Base-by-base conservation (phyloP, 345 rosid species). In the Angophora floribunda region DNA sequence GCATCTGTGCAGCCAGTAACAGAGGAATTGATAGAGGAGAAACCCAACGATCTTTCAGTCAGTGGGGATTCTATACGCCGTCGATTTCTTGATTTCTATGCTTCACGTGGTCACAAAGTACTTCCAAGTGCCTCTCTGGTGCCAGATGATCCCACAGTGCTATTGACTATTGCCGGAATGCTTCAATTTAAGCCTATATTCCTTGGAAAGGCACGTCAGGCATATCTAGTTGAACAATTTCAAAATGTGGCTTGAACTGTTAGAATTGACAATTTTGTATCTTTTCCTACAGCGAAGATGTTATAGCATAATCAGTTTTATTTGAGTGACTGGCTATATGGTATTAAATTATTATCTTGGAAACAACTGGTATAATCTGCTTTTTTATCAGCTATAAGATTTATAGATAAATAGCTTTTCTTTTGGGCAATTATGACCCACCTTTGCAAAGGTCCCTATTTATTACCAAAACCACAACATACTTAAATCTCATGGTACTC, bases 111-210 rank as follows among this genome's bases (percentile, higher is more conserved):
- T 63, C 99, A 97, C 92, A 97, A 95, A 89, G 91, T 96, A 87
- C 96, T 97, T 87, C 96, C 99, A 85, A 95, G 99, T 88, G 52
- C 99, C 86, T 96, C 99, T 78, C 99, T 97, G 86, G 99, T 96
- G 86, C 99, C 99, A 50, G 98, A 96, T 90, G 99, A 97, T 84
- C 99, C 99, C 59, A 96, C 99, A 16, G 99, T 97, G 90, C 92
- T 97, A 86, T 91, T 97, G 89, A 97, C 98, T 32, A 97, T 97
- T 57, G 99, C 99, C 49, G 99, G 99, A 89, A 97, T 97, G 99
- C 98, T 97, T 92, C 99, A 96, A 88, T 97, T 97, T 89, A 97
- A 97, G 92, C 99, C 98, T 78, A 90, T 97, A 89, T 97, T 96
- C 88, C 99, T 97, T 49, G 99, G 99, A 87, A 94, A 95, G 98